phyloP scores from a whole-genome alignment of 345 rosid species.

The Murraya paniculata region DNA sequence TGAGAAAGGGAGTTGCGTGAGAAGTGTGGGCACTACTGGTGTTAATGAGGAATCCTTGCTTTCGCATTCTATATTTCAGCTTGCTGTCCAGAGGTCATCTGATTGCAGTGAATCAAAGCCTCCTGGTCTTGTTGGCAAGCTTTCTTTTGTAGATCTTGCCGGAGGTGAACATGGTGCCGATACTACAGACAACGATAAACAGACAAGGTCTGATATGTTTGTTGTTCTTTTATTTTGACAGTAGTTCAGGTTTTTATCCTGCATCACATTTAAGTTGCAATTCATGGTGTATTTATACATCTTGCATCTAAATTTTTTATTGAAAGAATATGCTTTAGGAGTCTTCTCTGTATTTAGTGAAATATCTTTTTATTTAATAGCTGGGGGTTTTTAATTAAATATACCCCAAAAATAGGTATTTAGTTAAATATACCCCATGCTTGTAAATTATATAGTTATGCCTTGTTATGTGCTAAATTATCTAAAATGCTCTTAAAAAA shows the following conservation, averaged over 20 bases:
- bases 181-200: constrained; percentile 97
- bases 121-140: constrained; percentile 89
- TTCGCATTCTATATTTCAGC: constrained; percentile 97
- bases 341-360: background rate
- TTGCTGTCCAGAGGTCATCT: constrained; percentile 75
- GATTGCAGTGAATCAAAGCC: constrained; percentile 87
- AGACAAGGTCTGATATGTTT: constrained; percentile 61
- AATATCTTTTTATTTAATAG: constrained; percentile 11
- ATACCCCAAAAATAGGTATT: no score
- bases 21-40: constrained; percentile 96
- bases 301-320: background rate
- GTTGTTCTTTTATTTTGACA: background rate
- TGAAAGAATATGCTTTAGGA: background rate
- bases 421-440: no score
- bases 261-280: background rate
- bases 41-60: constrained; percentile 99
- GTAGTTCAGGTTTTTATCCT: background rate
- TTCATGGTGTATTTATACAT: background rate
- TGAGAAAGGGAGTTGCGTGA: constrained; percentile 85
- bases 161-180: constrained; percentile 99
- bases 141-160: constrained; percentile 95
- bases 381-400: no score
- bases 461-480: no score
- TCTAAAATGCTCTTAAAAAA: no score
- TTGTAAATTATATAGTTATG: no score